Conservation (phyloP, 257 asterid species). For the Solanum piurae region DNA sequence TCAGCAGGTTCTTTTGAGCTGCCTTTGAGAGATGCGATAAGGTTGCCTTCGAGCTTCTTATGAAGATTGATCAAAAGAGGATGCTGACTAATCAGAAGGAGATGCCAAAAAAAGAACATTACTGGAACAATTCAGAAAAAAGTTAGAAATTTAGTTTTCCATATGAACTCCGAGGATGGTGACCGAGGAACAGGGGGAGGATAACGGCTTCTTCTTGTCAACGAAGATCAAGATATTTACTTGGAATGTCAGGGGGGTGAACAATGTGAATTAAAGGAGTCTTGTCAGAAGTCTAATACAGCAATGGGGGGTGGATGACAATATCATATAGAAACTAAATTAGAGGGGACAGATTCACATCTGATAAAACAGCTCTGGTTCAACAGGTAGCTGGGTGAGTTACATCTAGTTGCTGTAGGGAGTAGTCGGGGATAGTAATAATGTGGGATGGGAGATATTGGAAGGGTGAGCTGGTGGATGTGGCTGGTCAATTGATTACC, state of each 20-base stretch:
- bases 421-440: neutral
- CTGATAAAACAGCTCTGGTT: neutral
- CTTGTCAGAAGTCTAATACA: neutral
- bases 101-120: neutral
- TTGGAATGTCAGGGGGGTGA: neutral
- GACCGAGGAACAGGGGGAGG: neutral
- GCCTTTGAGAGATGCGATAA: neutral
- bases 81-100: neutral
- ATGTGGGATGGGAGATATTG: neutral
- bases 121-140: neutral
- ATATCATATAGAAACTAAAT: neutral
- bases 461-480: neutral
- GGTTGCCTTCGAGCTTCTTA: neutral
- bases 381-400: neutral
- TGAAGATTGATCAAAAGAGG: neutral
- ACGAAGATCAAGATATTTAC: neutral
- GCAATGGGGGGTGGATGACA: neutral
- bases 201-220: neutral
- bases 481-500: neutral
- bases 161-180: neutral
- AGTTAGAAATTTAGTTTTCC: neutral
- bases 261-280: neutral
- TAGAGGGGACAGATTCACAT: neutral
- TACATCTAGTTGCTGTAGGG: neutral
- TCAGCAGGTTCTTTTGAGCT: neutral